Conservation (phyloP, 768 basidiomycete species). For the Suillus fuscotomentosus region DNA sequence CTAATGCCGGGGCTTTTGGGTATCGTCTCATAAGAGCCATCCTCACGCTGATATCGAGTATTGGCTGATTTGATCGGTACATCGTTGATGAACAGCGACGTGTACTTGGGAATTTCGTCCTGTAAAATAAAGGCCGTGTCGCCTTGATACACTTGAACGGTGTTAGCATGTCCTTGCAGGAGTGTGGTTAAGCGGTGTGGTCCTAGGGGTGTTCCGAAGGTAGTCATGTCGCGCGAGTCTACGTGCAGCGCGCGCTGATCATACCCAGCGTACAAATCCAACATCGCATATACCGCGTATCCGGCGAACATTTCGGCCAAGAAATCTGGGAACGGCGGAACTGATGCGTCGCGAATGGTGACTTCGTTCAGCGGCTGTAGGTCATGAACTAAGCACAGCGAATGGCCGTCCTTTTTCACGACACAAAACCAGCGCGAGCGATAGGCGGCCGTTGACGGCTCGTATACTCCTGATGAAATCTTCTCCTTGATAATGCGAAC, state of each 20-base stretch:
- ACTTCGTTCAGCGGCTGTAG: constrained; percentile 38
- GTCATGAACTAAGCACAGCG: constrained; percentile 34
- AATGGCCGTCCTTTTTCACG: constrained; percentile 36
- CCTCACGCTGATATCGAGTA: constrained; percentile 25
- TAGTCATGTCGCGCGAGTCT: constrained; percentile 37
- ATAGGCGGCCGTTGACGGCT: constrained; percentile 16
- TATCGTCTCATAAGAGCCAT: constrained; percentile 35
- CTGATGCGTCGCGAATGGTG: constrained; percentile 31
- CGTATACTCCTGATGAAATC: too few relatives aligned
- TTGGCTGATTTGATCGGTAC: constrained; percentile 31
- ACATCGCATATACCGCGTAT: constrained; percentile 25
- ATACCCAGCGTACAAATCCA: constrained; percentile 38
- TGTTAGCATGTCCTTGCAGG: constrained; percentile 44
- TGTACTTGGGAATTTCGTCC: constrained; percentile 37
- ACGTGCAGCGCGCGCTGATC: constrained; percentile 30
- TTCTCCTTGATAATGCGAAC: too few relatives aligned
- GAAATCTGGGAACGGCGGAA: constrained; percentile 7
- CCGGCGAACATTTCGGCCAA: constrained; percentile 35
- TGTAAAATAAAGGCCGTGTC: constrained; percentile 37
- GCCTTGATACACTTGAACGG: constrained; percentile 38
- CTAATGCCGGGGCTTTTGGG: constrained; percentile 35
- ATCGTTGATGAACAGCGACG: constrained; percentile 40
- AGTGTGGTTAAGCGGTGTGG: constrained; percentile 28
- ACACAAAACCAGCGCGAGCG: not conserved
- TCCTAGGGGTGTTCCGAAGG: constrained; percentile 40